Conservation (phyloP, 2,329 filamentous ascomycete genomes). For the Calonectria naviculata region DNA sequence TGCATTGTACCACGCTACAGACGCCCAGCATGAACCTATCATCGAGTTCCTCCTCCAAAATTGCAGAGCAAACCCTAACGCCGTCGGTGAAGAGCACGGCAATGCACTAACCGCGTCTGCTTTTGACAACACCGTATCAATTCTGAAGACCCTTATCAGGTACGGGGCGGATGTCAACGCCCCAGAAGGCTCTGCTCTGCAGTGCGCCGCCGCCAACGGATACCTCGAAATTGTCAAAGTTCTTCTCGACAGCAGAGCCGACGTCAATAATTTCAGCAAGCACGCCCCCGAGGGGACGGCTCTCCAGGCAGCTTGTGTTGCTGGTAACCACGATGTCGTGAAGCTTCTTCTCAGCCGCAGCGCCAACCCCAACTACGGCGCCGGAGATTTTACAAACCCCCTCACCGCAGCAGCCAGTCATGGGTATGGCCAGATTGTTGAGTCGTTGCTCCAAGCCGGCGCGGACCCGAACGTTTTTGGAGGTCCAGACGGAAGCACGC, state of each 20-base stretch:
- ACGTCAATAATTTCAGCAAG: constrained; percentile 9
- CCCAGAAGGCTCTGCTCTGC: constrained; percentile 12
- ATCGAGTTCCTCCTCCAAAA: constrained; percentile 7
- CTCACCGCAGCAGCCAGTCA: constrained; percentile 7
- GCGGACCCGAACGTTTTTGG: constrained; percentile 17
- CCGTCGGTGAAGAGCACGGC: constrained; percentile 10
- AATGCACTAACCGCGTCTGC: constrained; percentile 21
- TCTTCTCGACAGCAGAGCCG: neutral
- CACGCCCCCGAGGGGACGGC: neutral
- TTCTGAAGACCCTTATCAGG: constrained; percentile 2
- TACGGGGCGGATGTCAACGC: constrained; percentile 9
- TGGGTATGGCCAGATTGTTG: constrained; percentile 4
- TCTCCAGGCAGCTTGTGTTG: constrained; percentile 12
- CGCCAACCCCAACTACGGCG: constrained; percentile 10
- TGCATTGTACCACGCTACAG: constrained; percentile 9
- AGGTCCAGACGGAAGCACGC: constrained; percentile 9
- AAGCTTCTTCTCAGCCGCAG: neutral
- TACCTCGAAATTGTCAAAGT: constrained; percentile 12
- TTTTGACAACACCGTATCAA: constrained; percentile 2
- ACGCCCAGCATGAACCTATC: constrained; percentile 10
- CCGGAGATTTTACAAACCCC: constrained; percentile 6
- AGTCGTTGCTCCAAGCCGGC: neutral
- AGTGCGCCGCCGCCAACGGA: constrained; percentile 13
- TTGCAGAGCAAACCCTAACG: constrained; percentile 11
- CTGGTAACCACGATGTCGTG: constrained; percentile 1